phyloP scores from a whole-genome alignment of 495 filamentous ascomycete species.

The Aspergillus sclerotiicarbonarius region DNA sequence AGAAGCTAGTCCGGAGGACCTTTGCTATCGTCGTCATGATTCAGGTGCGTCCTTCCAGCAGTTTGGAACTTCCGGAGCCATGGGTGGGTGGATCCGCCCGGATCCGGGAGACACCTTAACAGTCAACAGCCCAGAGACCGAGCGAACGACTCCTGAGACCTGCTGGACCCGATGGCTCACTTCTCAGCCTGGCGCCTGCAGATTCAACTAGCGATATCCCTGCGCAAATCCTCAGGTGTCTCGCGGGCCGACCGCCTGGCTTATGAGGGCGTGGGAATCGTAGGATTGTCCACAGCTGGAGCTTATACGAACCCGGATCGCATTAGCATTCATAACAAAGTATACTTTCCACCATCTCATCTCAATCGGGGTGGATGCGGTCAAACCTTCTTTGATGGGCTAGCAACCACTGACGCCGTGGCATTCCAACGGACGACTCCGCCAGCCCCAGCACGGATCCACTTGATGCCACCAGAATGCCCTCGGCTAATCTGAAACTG shows the following conservation, averaged over 20 bases:
- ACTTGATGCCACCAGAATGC: slow-evolving; percentile 3
- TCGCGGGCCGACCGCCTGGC: neutral
- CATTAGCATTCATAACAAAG: slow-evolving; percentile 1
- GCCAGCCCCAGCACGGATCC: neutral
- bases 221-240: neutral
- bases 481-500: slow-evolving; percentile 12
- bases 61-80: neutral
- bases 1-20: neutral
- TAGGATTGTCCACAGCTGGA: neutral
- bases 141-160: neutral
- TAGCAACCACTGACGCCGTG: slow-evolving; percentile 3
- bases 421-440: slow-evolving; percentile 5
- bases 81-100: neutral
- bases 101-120: neutral
- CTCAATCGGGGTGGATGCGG: slow-evolving; percentile 5
- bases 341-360: neutral
- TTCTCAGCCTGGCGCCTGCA: neutral
- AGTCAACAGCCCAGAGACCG: neutral
- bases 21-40: neutral
- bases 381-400: slow-evolving; percentile 6
- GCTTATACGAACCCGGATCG: neutral
- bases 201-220: neutral
- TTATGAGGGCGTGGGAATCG: neutral
- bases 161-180: neutral
- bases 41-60: neutral